Evolutionary conservation across 352 stramenopile species (phyloP).

Genomic region (Blastocystis sp.): DNA sequence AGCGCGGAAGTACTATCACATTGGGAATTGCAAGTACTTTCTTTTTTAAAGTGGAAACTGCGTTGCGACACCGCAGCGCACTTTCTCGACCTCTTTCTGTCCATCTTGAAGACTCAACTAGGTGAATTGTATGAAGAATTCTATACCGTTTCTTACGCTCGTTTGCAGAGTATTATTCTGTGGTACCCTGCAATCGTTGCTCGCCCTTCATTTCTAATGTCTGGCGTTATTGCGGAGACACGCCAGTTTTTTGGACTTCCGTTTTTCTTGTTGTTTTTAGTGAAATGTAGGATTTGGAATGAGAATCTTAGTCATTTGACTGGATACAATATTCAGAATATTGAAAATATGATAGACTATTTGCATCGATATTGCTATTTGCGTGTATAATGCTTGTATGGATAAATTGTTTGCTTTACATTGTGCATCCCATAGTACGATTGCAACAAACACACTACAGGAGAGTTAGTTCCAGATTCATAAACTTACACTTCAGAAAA

Average conservation of each 20-base stretch:
- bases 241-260: background rate
- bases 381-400: background rate
- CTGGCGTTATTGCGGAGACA: background rate
- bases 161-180: background rate
- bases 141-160: background rate
- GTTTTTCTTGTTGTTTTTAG: background rate
- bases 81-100: background rate
- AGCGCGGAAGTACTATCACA: background rate
- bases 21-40: background rate
- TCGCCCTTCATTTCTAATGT: background rate
- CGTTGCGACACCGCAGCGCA: background rate
- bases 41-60: background rate
- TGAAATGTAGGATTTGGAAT: background rate
- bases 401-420: background rate
- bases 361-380: background rate
- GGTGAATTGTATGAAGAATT: background rate
- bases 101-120: background rate
- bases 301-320: background rate
- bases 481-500: conserved; percentile 54
- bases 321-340: background rate
- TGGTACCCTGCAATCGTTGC: background rate
- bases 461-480: conserved; percentile 53
- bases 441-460: conserved; percentile 35
- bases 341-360: background rate
- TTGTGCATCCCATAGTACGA: background rate